Conservation (phyloP, 1,284 basidiomycete genomes). For the Ustilago cynodontis region DNA sequence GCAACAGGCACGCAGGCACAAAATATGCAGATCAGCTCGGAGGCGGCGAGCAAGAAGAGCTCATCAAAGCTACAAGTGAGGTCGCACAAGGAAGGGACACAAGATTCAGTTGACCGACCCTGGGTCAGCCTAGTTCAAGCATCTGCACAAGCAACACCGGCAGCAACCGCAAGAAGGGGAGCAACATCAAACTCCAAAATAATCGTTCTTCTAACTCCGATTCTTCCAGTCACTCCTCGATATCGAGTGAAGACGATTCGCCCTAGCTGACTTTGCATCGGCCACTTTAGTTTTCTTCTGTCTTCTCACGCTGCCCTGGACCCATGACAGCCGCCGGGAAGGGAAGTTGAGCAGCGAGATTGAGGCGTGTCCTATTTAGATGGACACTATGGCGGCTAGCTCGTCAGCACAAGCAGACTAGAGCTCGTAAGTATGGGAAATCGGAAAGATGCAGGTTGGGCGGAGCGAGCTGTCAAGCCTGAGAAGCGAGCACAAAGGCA, state of each 20-base stretch:
- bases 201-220: conserved; percentile 7
- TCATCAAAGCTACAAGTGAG: not conserved
- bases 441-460: not conserved
- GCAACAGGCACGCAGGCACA: not conserved
- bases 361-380: not conserved
- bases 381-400: conserved; percentile 6
- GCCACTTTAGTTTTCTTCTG: not conserved
- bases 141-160: not conserved
- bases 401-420: conserved; percentile 2
- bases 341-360: not conserved
- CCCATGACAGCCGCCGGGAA: conserved; percentile 1
- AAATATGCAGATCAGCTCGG: not conserved
- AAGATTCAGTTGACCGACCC: conserved; percentile 1
- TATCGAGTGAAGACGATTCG: not conserved
- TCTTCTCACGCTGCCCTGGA: conserved; percentile 1
- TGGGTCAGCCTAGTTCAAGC: not conserved
- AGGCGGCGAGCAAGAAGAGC: not conserved
- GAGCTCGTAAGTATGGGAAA: conserved; percentile 8
- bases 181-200: not conserved
- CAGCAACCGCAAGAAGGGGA: not conserved
- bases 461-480: conserved; percentile 7
- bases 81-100: not conserved
- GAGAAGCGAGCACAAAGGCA: conserved; percentile 1
- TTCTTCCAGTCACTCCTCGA: not conserved
- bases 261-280: not conserved